Conservation (phyloP, 2,329 filamentous ascomycete genomes). For the Decorospora gaudefroyi region DNA sequence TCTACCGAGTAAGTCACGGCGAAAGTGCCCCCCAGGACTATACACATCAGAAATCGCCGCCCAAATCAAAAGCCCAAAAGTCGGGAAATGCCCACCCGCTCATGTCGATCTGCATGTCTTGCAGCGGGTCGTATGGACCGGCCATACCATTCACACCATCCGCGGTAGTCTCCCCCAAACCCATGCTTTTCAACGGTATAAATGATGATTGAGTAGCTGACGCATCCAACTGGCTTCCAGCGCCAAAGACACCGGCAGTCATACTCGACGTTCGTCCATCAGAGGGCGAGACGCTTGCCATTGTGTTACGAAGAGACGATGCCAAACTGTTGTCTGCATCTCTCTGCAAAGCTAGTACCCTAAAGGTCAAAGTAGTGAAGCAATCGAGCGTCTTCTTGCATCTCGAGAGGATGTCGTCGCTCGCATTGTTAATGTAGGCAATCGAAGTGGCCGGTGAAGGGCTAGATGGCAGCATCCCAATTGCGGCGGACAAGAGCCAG, state of each 20-base stretch:
- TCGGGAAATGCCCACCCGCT: conserved; percentile 42
- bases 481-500: conserved; percentile 40
- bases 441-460: conserved; percentile 24
- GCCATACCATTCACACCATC: conserved; percentile 11
- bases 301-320: conserved; percentile 24
- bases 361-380: conserved; percentile 35
- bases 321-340: conserved; percentile 32
- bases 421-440: conserved; percentile 20
- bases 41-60: conserved; percentile 32
- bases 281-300: conserved; percentile 18
- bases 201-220: conserved; percentile 7
- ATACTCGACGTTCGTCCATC: conserved; percentile 14
- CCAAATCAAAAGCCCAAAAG: conserved; percentile 45
- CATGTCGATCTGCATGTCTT: conserved; percentile 38
- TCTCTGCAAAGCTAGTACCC: conserved; percentile 39
- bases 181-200: conserved; percentile 12
- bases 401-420: conserved; percentile 26
- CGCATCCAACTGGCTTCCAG: not conserved
- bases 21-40: no score
- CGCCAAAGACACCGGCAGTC: not conserved
- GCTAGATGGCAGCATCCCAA: conserved; percentile 35
- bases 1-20: no score
- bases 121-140: conserved; percentile 28
- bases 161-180: conserved; percentile 6
- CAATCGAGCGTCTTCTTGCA: conserved; percentile 34